Evolutionary conservation across 2,329 filamentous ascomycete species (phyloP), one percentile per base, ranked within the genome.

Genomic region (Neofusicoccum ribis): DNA sequence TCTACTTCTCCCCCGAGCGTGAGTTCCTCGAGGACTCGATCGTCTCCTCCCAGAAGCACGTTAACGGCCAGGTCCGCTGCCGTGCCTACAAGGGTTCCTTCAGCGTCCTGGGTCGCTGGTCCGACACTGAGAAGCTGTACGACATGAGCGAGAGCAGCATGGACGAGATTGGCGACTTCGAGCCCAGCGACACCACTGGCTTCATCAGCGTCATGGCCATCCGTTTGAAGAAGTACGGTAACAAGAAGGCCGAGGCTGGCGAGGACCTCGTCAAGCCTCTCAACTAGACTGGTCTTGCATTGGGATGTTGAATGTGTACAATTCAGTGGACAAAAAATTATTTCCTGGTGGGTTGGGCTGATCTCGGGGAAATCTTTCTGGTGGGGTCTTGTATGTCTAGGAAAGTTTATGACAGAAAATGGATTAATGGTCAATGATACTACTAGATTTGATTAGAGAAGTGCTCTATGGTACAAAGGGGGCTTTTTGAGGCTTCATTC

Each of bases 131-230:
- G 83, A 90, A 90, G 82, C 81, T 91, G 67, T 91, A 91, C 76
- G 84, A 85, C 71, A 86, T 84, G 78, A 82, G 82, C 71, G 88
- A 90, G 81, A 84, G 83, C 68, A 85, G 81, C 69, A 91, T 91
- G 88, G 90, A 92, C 74, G 87, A 87, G 69, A 84, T 91, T 69
- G 88, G 85, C 70, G 86, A 88, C 78, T 91, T 91, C 74, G 82
- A 82, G 70, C 88, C 89, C 17, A 80, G 81, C 67, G 88, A 90
- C 72, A 89, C 88, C 47, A 88, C 86, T 46, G 87, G 87, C 37
- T 89, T 89, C 79, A 88, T 94, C 73, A 84, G 83, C 62, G 88
- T 92, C 71, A 84, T 94, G 73, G 86, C 86, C 68, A 90, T 90
- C 43, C 70, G 74, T 68, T 50, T 66, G 44, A 66, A 66, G 65